A percentile compares a stretch with the other conserved stretches of the same genome.
Conservation (phyloP, 2,329 filamentous ascomycete species). For the Pseudopyrenochaeta lycopersici region DNA sequence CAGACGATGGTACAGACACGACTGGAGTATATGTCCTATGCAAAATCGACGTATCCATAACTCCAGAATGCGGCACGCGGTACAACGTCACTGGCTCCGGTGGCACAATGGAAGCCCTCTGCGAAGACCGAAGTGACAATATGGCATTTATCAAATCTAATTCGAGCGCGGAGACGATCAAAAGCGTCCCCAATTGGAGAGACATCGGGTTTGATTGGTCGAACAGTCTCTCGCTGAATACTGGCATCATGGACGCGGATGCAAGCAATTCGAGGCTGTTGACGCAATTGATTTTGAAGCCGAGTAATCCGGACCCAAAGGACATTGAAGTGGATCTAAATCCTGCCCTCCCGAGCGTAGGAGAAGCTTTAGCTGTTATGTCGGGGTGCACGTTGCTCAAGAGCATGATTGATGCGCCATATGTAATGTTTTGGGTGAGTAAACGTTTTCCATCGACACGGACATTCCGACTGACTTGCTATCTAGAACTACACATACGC, state of each 20-base stretch:
- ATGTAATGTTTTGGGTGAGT: constrained; percentile 59
- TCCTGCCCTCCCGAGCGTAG: constrained; percentile 69
- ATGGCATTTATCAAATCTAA: constrained; percentile 64
- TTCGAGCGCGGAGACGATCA: constrained; percentile 65
- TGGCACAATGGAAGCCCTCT: constrained; percentile 67
- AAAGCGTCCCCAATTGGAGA: constrained; percentile 54
- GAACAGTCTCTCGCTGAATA: constrained; percentile 53
- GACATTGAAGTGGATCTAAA: constrained; percentile 54
- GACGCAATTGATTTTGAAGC: constrained; percentile 54
- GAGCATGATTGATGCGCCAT: constrained; percentile 67
- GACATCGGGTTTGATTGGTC: constrained; percentile 56
- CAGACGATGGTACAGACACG: constrained; percentile 24
- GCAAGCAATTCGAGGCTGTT: constrained; percentile 56
- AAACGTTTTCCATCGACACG: not conserved
- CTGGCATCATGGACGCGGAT: constrained; percentile 53
- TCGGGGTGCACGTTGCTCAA: constrained; percentile 72
- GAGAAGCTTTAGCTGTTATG: constrained; percentile 77
- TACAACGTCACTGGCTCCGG: constrained; percentile 60
- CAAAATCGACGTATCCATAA: constrained; percentile 69
- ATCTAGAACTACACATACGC: constrained; percentile 46
- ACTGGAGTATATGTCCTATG: constrained; percentile 69
- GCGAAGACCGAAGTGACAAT: constrained; percentile 64
- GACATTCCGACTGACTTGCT: not conserved
- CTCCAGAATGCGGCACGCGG: constrained; percentile 71
- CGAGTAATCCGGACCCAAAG: constrained; percentile 15